phyloP scores from a whole-genome alignment of 2,329 filamentous ascomycete genomes.

The Clarireedia homoeocarpa region DNA sequence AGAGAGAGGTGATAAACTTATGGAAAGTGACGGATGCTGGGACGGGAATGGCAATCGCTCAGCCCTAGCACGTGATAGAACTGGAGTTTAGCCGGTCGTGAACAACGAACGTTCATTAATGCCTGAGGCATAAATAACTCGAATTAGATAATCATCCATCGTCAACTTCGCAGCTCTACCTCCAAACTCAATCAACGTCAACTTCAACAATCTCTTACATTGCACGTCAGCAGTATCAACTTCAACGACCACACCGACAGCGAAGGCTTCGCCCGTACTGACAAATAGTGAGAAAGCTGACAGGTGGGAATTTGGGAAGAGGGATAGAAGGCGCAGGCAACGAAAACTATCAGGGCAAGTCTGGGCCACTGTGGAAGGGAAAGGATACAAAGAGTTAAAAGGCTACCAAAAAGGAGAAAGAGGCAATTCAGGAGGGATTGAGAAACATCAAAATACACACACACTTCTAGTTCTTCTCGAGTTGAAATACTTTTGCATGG shows the following conservation, averaged over 20 bases:
- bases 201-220: background rate
- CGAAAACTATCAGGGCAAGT: conserved; percentile 16
- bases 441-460: conserved; percentile 30
- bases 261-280: background rate
- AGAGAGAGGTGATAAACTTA: no score
- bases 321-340: conserved; percentile 14
- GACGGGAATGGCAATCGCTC: no score
- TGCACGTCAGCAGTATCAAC: no score
- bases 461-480: conserved; percentile 30
- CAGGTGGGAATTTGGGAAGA: conserved; percentile 14
- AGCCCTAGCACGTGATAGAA: no score
- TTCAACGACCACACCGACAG: background rate
- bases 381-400: conserved; percentile 13
- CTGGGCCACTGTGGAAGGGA: conserved; percentile 13
- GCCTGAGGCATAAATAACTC: background rate
- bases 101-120: no score
- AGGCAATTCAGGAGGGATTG: conserved; percentile 21
- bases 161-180: no score
- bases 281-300: conserved; percentile 2
- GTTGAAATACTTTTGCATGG: conserved; percentile 31
- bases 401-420: conserved; percentile 12
- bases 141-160: background rate
- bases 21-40: no score
- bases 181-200: background rate
- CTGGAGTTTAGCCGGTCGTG: no score